phyloP scores from a whole-genome alignment of 164 flowering plant genomes.

The Vitis cinerea region DNA sequence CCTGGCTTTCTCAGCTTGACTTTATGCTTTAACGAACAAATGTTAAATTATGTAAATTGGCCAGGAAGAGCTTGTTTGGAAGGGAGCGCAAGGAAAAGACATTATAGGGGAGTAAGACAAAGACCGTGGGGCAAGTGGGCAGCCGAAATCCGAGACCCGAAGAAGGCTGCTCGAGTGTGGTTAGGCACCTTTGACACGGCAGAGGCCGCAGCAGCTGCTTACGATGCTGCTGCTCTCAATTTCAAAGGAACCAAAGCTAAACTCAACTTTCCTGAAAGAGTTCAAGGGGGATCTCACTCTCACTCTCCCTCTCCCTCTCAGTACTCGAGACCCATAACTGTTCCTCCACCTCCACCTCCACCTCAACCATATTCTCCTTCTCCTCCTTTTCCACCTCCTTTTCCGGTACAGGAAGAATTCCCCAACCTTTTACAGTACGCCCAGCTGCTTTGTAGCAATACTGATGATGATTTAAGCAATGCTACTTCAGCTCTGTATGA shows the following conservation, averaged over 20 bases:
- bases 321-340: too few relatives aligned
- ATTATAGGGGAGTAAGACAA: constrained; percentile 62
- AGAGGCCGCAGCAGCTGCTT: constrained; percentile 56
- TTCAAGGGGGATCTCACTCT: constrained; percentile 17
- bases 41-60: too few relatives aligned
- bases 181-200: constrained; percentile 62
- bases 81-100: constrained; percentile 26
- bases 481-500: constrained; percentile 20
- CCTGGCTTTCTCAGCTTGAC: too few relatives aligned
- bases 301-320: not conserved
- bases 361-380: not conserved
- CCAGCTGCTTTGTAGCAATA: constrained; percentile 27
- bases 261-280: constrained; percentile 59
- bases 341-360: not conserved
- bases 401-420: constrained; percentile 5
- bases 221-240: constrained; percentile 53
- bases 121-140: constrained; percentile 75
- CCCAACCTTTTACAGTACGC: constrained; percentile 39
- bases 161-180: constrained; percentile 64
- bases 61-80: not conserved
- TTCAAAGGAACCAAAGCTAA: constrained; percentile 60
- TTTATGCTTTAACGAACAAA: too few relatives aligned
- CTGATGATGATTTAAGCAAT: constrained; percentile 22
- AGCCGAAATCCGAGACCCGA: constrained; percentile 64
- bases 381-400: constrained; percentile 3